These are phyloP conservation scores for Dictyostelium capitatum DNA, from an alignment of 78 protist genomes.

Conservation along the genomic window DNA sequence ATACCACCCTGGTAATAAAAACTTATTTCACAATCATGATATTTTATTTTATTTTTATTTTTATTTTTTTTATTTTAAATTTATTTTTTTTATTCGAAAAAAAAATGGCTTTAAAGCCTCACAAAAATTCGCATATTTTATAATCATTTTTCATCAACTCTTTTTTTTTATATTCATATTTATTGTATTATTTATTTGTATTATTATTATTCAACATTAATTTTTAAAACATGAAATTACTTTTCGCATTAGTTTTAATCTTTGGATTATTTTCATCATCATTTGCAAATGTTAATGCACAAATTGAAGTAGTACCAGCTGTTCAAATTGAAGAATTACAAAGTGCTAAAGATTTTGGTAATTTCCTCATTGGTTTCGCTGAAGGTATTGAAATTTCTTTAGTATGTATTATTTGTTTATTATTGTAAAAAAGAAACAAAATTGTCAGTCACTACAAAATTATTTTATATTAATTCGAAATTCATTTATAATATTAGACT, in stretches of 20 bases:
- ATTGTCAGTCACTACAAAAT: neutral
- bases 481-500: neutral
- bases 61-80: neutral
- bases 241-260: neutral
- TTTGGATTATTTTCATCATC: neutral
- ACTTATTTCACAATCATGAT: neutral
- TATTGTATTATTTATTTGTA: neutral
- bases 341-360: constrained; percentile 36
- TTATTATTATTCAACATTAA: neutral
- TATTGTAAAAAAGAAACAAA: neutral
- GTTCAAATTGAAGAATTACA: neutral
- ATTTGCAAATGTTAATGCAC: neutral
- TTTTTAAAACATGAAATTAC: neutral
- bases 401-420: neutral
- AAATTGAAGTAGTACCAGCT: neutral
- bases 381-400: constrained; percentile 59
- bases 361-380: constrained; percentile 11
- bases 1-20: too few species aligned
- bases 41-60: neutral
- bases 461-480: neutral
- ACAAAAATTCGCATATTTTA: neutral
- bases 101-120: neutral
- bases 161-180: neutral
- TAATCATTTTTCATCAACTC: neutral
- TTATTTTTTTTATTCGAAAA: neutral